Base-by-base conservation (phyloP, 495 filamentous ascomycete genomes). In the Penicillium tannophilum region DNA sequence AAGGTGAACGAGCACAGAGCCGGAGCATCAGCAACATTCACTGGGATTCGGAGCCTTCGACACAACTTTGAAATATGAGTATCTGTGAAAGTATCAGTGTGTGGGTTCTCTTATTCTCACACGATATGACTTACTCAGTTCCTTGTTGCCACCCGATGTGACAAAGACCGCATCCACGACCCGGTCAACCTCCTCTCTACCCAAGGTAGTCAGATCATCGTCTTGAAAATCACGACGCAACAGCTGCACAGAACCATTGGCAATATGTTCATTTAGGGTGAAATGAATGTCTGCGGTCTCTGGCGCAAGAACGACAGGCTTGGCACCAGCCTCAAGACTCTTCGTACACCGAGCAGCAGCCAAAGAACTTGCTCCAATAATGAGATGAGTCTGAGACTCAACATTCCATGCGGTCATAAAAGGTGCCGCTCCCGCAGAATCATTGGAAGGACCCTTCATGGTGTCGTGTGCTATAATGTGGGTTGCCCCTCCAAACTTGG, bases 131-230 rank as follows among this genome's bases (percentile, higher is more conserved):
- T 50, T 76, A 83, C 82, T 80, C 63, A 81, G 67, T 54, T 76
- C 68, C 60, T 86, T 73, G 50, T 74, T 80, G 23, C 81, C 77
- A 31, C 82, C 79, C 11, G 79, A 72, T 3, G 93, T 97, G 47
- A 98, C 88, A 70, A 98, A 98, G 28, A 98, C 95, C 47, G 87
- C 87, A 70, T 98, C 94, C 12, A 96, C 93, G 2, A 97, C 85
- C 48, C 72, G 63, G 62, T 86, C 85, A 8, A 96, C 87, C 52
- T 97, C 91, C 57, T 85, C 80, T 54, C 95, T 83, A 16, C 94
- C 94, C 26, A 96, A 72, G 10, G 72, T 86, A 36, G 83, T 88
- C 42, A 96, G 70, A 67, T 97, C 89, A n/a, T 79, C 74, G n/a
- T 91, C 86, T 39, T 79, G 62, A 56, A 96, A 96, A 0, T 77